A percentile compares a stretch with the other conserved stretches of the same genome.
These are phyloP conservation scores for Sporormia fimetaria DNA, from an alignment of 495 filamentous ascomycete genomes.

Conservation along the genomic window DNA sequence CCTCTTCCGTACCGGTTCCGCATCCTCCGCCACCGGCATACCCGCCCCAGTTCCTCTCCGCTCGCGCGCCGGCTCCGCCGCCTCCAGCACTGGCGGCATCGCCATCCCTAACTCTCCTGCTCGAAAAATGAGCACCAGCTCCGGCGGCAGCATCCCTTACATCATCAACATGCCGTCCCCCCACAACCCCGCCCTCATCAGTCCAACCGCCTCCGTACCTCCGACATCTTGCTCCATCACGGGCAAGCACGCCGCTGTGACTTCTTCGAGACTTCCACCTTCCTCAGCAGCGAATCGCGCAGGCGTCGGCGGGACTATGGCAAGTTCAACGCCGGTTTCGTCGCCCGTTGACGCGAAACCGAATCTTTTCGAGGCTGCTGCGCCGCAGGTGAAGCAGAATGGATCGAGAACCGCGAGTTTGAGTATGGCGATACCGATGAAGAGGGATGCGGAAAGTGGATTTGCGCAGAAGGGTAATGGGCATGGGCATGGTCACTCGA, in stretches of 20 bases:
- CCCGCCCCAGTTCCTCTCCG: conserved; percentile 5
- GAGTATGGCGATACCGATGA: neutral
- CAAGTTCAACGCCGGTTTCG: conserved; percentile 9
- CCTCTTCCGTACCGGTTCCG: neutral
- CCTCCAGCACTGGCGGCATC: conserved; percentile 2
- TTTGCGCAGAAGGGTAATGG: neutral
- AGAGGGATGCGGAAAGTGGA: neutral
- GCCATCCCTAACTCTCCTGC: conserved; percentile 1
- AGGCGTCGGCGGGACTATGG: conserved; percentile 20
- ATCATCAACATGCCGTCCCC: conserved; percentile 23
- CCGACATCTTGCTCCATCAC: conserved; percentile 14
- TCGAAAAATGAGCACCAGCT: conserved; percentile 6
- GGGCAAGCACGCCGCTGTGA: conserved; percentile 1
- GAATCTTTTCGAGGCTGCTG: neutral
- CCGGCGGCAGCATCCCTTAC: conserved; percentile 17
- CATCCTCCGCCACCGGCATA: conserved; percentile 3
- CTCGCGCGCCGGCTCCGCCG: conserved; percentile 4
- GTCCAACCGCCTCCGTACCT: conserved; percentile 3
- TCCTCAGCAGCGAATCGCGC: conserved; percentile 4
- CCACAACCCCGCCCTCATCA: conserved; percentile 22
- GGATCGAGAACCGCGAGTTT: conserved; percentile 2
- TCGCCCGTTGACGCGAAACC: conserved; percentile 6
- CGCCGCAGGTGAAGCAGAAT: neutral
- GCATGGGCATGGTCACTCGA: conserved; percentile 1
- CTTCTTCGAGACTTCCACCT: conserved; percentile 1